phyloP scores from a whole-genome alignment of 2,329 filamentous ascomycete species.

The Aureobasidium subglaciale region DNA sequence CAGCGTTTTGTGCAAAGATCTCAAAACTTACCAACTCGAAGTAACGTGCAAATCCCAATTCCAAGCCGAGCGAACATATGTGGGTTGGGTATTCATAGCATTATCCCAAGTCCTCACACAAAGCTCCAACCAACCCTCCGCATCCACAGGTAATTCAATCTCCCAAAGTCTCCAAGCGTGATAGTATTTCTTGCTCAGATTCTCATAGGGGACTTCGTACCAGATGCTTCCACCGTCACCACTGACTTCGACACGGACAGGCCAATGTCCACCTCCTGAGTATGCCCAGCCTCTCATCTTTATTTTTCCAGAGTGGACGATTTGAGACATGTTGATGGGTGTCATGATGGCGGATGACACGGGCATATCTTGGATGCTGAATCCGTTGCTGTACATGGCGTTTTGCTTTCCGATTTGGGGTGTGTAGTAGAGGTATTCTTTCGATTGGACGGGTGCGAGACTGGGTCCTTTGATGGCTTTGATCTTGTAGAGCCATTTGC shows the following conservation, averaged over 20 bases:
- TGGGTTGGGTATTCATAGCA: conserved; percentile 41
- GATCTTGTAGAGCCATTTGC: conserved; percentile 58
- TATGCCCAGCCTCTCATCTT: conserved; percentile 44
- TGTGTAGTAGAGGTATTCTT: conserved; percentile 63
- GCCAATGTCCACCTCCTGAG: conserved; percentile 37
- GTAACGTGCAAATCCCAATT: conserved; percentile 64
- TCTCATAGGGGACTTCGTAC: conserved; percentile 56
- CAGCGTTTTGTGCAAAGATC: background rate
- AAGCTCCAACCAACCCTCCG: conserved; percentile 42
- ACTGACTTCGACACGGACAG: conserved; percentile 57
- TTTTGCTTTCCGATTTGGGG: conserved; percentile 65
- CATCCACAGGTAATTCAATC: conserved; percentile 52
- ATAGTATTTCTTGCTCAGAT: conserved; percentile 55
- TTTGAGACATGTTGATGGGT: conserved; percentile 52
- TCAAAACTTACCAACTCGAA: conserved; percentile 35
- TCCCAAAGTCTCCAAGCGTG: conserved; percentile 61
- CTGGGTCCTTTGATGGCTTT: conserved; percentile 53
- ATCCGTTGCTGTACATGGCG: conserved; percentile 50
- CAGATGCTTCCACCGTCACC: conserved; percentile 57
- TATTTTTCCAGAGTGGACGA: conserved; percentile 55
- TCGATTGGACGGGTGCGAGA: conserved; percentile 54
- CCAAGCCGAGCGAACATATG: conserved; percentile 38
- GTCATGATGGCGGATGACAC: conserved; percentile 61
- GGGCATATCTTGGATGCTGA: conserved; percentile 66
- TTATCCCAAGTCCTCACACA: conserved; percentile 40